Conservation (phyloP, 345 rosid genomes). For the Syzygium grande region DNA sequence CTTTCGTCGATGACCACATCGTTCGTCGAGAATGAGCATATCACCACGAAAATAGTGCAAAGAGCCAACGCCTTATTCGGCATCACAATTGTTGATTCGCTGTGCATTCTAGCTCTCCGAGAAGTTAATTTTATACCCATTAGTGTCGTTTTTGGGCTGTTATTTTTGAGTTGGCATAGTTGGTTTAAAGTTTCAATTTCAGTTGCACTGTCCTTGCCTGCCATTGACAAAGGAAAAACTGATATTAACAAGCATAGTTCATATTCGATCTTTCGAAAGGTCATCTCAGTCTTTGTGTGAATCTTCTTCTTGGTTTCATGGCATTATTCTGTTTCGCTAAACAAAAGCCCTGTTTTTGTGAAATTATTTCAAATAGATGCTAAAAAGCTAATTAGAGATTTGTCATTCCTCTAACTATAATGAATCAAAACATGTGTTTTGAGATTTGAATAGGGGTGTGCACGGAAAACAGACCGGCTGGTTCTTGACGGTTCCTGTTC, state of each 20-base stretch:
- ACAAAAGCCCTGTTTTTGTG: not conserved
- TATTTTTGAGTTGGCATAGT: not conserved
- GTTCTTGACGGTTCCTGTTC: too few relatives aligned
- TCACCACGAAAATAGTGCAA: not conserved
- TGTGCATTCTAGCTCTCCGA: not conserved
- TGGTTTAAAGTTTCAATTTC: not conserved
- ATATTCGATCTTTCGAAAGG: not conserved
- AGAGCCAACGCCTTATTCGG: not conserved
- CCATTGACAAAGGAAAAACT: not conserved
- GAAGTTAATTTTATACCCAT: not conserved
- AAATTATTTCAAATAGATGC: not conserved
- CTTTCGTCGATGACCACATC: not conserved
- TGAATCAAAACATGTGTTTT: too few relatives aligned
- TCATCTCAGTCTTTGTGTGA: not conserved
- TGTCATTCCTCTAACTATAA: too few relatives aligned
- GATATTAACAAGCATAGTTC: not conserved
- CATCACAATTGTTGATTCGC: not conserved
- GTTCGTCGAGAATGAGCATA: not conserved
- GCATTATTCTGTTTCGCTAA: not conserved
- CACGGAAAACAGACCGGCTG: too few relatives aligned
- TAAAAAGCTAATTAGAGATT: too few relatives aligned
- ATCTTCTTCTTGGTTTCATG: not conserved
- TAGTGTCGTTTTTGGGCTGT: not conserved
- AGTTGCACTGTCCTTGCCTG: not conserved
- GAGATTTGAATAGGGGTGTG: too few relatives aligned